A percentile compares a stretch with the other conserved stretches of the same genome.
Conservation (phyloP, 169 alveolate genomes). For the Plasmodium yoelii region DNA sequence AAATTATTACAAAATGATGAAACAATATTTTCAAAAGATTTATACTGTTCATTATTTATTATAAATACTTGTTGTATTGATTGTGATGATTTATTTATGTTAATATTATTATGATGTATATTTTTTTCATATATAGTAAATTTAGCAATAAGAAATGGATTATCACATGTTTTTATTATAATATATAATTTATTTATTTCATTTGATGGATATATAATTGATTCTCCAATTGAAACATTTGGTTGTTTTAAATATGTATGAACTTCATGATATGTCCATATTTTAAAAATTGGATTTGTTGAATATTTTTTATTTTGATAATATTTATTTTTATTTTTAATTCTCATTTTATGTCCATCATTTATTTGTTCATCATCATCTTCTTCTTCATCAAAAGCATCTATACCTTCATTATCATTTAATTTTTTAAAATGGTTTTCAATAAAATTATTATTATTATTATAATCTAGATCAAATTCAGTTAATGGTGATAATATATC, state of each 20-base stretch:
- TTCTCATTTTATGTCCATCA: conserved; percentile 8
- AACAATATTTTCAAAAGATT: conserved; percentile 84
- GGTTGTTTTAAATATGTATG: conserved; percentile 52
- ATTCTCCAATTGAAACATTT: conserved; percentile 83
- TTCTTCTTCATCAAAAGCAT: conserved; percentile 51
- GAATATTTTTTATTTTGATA: conserved; percentile 44
- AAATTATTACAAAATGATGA: conserved; percentile 86
- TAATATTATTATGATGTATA: conserved; percentile 81
- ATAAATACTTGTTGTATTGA: conserved; percentile 77
- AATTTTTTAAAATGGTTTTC: conserved; percentile 51
- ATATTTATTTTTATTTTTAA: conserved; percentile 65
- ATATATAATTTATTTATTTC: conserved; percentile 81
- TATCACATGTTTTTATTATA: conserved; percentile 84
- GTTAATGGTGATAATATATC: conserved; percentile 42
- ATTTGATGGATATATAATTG: conserved; percentile 85
- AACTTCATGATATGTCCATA: conserved; percentile 56
- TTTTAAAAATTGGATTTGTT: conserved; percentile 55
- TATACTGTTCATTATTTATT: conserved; percentile 69
- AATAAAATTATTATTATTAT: conserved; percentile 28
- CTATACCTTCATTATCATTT: conserved; percentile 64
- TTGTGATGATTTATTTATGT: conserved; percentile 79
- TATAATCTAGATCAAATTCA: conserved; percentile 40
- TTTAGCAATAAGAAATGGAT: conserved; percentile 84
- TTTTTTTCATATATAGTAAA: conserved; percentile 82
- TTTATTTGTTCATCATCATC: conserved; percentile 16